A percentile compares a stretch with the other conserved stretches of the same genome.
Evolutionary conservation across 225 moss, liverwort and hornwort genomes (phyloP).

Genomic region (Lunularia cruciata): DNA sequence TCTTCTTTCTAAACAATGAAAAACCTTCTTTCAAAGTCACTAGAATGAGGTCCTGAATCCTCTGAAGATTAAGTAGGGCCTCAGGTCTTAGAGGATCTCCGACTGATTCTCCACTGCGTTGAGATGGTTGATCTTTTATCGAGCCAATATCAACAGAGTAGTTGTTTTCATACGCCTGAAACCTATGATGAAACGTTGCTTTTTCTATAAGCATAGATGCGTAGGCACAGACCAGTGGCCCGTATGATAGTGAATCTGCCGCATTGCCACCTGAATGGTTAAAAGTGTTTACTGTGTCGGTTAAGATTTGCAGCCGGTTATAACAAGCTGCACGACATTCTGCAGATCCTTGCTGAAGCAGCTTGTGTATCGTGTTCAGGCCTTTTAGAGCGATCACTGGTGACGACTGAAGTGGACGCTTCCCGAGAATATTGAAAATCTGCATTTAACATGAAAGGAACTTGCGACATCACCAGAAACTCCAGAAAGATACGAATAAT

Average conservation of each 20-base stretch:
- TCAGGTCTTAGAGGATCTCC: constrained; percentile 13
- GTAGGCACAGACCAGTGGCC: constrained; percentile 29
- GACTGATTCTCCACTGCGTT: constrained; percentile 4
- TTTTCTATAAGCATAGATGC: constrained; percentile 42
- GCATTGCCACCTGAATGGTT: constrained; percentile 12
- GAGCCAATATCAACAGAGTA: constrained; percentile 38
- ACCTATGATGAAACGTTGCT: constrained; percentile 40
- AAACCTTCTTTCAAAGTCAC: constrained; percentile 40
- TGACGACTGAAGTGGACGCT: constrained; percentile 45
- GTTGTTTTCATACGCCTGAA: constrained; percentile 42
- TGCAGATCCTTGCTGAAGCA: constrained; percentile 46
- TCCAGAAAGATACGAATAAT: too few relatives aligned
- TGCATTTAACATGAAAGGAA: constrained; percentile 26
- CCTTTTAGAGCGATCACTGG: constrained; percentile 37
- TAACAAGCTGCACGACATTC: constrained; percentile 30
- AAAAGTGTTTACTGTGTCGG: constrained; percentile 22
- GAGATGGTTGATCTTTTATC: constrained; percentile 11
- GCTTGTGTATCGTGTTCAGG: constrained; percentile 43
- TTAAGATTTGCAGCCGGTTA: constrained; percentile 26
- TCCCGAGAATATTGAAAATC: constrained; percentile 44
- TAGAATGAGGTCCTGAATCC: constrained; percentile 36
- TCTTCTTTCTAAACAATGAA: constrained; percentile 34
- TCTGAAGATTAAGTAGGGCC: constrained; percentile 37
- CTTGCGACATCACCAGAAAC: too few relatives aligned
- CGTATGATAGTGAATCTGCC: constrained; percentile 17